A percentile compares a stretch with the other conserved stretches of the same genome.
phyloP scores from a whole-genome alignment of 768 basidiomycete genomes.

The Antrodiella citrinella region DNA sequence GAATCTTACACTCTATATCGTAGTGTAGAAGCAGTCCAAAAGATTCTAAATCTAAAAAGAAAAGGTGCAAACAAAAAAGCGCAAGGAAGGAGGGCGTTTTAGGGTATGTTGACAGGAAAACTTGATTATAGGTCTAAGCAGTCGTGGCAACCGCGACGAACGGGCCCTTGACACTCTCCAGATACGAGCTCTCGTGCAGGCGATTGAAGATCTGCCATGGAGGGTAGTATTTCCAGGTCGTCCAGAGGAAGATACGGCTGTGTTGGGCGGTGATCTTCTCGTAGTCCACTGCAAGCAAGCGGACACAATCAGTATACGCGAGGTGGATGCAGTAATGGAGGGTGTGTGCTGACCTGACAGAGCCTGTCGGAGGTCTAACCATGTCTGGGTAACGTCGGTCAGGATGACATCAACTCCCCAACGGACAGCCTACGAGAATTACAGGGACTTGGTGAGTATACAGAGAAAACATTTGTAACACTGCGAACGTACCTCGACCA shows the following conservation, averaged over 20 bases:
- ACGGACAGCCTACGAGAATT: constrained; percentile 49
- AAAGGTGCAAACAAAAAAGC: too few species aligned
- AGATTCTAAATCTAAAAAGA: too few species aligned
- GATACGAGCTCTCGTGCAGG: constrained; percentile 80
- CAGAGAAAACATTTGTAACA: neutral
- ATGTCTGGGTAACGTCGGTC: constrained; percentile 34
- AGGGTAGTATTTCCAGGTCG: constrained; percentile 50
- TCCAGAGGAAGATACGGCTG: constrained; percentile 70
- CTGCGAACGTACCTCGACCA: constrained; percentile 67
- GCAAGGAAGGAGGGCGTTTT: too few species aligned
- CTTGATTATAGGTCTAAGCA: too few species aligned
- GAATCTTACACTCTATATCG: too few species aligned
- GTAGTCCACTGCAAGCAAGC: constrained; percentile 44
- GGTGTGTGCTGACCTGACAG: constrained; percentile 16
- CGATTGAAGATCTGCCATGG: constrained; percentile 28
- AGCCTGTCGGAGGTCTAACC: constrained; percentile 29
- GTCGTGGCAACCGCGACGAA: neutral
- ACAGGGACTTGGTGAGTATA: neutral
- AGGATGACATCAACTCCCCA: constrained; percentile 39
- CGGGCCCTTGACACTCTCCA: constrained; percentile 24
- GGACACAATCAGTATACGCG: neutral
- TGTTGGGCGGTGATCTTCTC: constrained; percentile 55
- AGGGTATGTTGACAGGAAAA: too few species aligned
- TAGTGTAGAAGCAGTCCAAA: too few species aligned
- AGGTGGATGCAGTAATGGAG: neutral